A percentile compares a stretch with the other conserved stretches of the same genome.
Conservation (phyloP, 1,284 basidiomycete genomes). For the Tetrapyrgos nigripes region DNA sequence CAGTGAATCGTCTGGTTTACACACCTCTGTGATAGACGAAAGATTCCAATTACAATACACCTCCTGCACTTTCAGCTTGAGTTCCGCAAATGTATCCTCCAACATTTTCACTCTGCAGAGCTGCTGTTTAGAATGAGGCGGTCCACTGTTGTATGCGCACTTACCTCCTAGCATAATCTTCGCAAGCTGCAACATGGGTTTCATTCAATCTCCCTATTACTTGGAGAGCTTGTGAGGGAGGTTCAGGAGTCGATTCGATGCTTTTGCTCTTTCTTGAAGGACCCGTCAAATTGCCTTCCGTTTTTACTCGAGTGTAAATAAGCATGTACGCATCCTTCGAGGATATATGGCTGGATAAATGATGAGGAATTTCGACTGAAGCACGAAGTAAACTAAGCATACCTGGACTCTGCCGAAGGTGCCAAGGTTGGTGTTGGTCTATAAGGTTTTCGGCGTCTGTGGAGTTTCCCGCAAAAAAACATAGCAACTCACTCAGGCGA, state of each 20-base stretch:
- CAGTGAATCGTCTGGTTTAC: constrained; percentile 29
- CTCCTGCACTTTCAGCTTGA: constrained; percentile 58
- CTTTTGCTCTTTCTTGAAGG: no score
- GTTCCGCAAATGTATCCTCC: constrained; percentile 50
- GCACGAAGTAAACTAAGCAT: background rate
- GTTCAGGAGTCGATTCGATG: constrained; percentile 21
- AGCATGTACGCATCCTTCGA: constrained; percentile 94
- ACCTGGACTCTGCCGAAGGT: background rate
- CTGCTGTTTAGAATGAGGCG: constrained; percentile 12
- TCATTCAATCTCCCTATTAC: constrained; percentile 64
- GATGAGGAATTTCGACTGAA: background rate
- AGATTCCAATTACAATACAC: constrained; percentile 73
- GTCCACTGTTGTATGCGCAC: constrained; percentile 24
- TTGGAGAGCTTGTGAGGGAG: constrained; percentile 59
- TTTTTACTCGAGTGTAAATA: constrained; percentile 63
- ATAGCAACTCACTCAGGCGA: constrained; percentile 41
- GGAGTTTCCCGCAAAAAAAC: background rate
- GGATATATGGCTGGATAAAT: constrained; percentile 41
- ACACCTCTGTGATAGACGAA: constrained; percentile 44
- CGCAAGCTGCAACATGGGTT: constrained; percentile 56
- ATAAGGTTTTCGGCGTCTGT: background rate
- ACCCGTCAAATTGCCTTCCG: background rate
- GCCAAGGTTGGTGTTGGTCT: background rate
- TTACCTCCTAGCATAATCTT: constrained; percentile 56
- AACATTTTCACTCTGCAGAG: constrained; percentile 49